Evolutionary conservation across 2,329 filamentous ascomycete species (phyloP), one percentile per base, ranked within the genome.

Genomic region (Hawksworthiomyces lignivorus): DNA sequence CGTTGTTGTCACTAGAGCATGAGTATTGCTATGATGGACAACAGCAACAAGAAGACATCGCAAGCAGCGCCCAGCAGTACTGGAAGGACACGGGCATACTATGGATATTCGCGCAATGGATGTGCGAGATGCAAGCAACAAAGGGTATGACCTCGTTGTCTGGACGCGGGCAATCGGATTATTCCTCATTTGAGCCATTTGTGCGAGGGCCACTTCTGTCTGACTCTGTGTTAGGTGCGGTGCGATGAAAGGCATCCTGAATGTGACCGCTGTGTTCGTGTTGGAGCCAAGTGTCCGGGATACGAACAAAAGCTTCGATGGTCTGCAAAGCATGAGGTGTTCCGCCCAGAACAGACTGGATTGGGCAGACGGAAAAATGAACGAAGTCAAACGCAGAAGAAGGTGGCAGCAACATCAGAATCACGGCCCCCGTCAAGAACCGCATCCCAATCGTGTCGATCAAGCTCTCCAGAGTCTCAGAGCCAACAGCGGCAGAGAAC

Each of bases 261-360:
- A 29, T 70, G 67, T 48, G 52, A 60, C 24, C 64, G 67, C 43
- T 70, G 67, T 52, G 57, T 58, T 37, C 63, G 61, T 39, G 59
- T 62, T 21, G 62, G 62, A 24, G 56, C 62, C n/a, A 46, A 56
- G 20, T 70, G 67, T 46, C 67, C 67, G 24, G 67, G 67, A 6
- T 70, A 68, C 38, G 61, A 62, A 49, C 65, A 67, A 52, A 62
- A 61, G 37, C 51, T 70, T 33, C 65, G 66, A 38, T 70, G 67
- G 67, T 68, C 63, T 9, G 65, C 62, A 35, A 70, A 70, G 48
- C 67, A 70, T 52, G 66, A 70, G 50, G 59, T 67, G n/a, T 45
- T 49, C 17, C 37, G 36, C 17, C 36, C 31, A 3, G 39, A 46
- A 11, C 22, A 31, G 14, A 26, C 20, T 11, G 28, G 37, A 22